Percentiles rank a stretch among this genome's conserved stretches.
These are phyloP conservation scores for Clarireedia monteithiana DNA, from an alignment of 2,329 filamentous ascomycete genomes.

Conservation along the genomic window DNA sequence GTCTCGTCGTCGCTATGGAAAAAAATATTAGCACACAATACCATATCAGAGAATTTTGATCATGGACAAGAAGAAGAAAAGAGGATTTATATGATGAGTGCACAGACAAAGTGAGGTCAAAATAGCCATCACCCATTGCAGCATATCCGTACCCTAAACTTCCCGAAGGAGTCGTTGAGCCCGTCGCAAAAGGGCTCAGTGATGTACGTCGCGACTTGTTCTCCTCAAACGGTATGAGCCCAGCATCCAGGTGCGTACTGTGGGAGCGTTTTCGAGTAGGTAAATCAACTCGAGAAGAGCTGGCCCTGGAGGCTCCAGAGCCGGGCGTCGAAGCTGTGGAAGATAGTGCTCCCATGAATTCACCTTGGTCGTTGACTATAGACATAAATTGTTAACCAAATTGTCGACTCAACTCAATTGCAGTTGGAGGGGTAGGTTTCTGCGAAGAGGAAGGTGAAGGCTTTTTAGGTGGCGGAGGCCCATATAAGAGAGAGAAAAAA, in stretches of 20 bases:
- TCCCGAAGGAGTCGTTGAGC: slow-evolving; percentile 18
- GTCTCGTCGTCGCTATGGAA: slow-evolving; percentile 21
- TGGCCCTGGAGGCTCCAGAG: slow-evolving; percentile 13
- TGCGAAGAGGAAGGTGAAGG: no score
- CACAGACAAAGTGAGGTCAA: slow-evolving; percentile 22
- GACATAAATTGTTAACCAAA: background rate
- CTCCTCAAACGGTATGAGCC: slow-evolving; percentile 13
- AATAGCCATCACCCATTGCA: slow-evolving; percentile 16
- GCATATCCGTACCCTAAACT: slow-evolving; percentile 25
- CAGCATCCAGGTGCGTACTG: slow-evolving; percentile 20
- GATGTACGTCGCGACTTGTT: slow-evolving; percentile 27
- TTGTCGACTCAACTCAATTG: background rate
- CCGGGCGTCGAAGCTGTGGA: slow-evolving; percentile 22
- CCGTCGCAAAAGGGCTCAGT: slow-evolving; percentile 21
- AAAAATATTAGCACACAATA: slow-evolving; percentile 4
- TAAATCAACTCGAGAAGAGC: slow-evolving; percentile 14
- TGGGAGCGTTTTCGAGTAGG: slow-evolving; percentile 26
- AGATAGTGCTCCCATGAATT: slow-evolving; percentile 2
- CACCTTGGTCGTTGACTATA: slow-evolving; percentile 1
- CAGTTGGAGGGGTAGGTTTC: no score
- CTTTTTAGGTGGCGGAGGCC: background rate
- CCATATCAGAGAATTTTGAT: background rate
- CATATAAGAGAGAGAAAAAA: background rate
- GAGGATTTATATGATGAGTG: slow-evolving; percentile 9
- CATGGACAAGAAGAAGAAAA: background rate